Percentiles rank a stretch among this genome's conserved stretches.
These are phyloP conservation scores for Calonectria pseudoreteaudii DNA, from an alignment of 2,329 filamentous ascomycete genomes.

Conservation along the genomic window DNA sequence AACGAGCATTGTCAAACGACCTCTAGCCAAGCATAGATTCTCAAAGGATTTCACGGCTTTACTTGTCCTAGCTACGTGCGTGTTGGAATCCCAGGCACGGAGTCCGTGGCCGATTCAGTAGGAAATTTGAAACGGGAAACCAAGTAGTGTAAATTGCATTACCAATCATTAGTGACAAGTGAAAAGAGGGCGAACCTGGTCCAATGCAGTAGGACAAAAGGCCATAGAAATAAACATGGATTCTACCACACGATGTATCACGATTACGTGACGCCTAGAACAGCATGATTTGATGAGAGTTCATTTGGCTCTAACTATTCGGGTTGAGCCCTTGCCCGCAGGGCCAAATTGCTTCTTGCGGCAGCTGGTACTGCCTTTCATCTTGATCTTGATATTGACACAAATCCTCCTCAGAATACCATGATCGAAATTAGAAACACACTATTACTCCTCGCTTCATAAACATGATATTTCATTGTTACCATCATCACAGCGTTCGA, in stretches of 20 bases:
- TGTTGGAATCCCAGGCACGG: not conserved
- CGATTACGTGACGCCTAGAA: too few relatives aligned
- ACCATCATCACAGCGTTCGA: slow-evolving; percentile 24
- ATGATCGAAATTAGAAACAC: slow-evolving; percentile 25
- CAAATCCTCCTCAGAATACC: not conserved
- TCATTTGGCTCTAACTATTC: not conserved
- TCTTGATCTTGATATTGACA: slow-evolving; percentile 1
- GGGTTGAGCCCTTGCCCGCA: slow-evolving; percentile 1
- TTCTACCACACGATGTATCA: not conserved
- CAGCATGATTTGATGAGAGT: not conserved
- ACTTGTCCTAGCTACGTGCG: not conserved
- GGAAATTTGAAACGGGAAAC: too few relatives aligned
- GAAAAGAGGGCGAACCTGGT: not conserved
- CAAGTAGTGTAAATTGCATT: too few relatives aligned
- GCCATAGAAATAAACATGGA: not conserved
- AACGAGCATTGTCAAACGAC: too few relatives aligned
- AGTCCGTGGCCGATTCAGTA: too few relatives aligned
- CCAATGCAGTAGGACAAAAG: not conserved
- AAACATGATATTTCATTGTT: slow-evolving; percentile 34
- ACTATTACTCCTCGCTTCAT: slow-evolving; percentile 27
- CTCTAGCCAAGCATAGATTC: too few relatives aligned
- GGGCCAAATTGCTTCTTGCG: not conserved
- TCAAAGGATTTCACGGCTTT: too few relatives aligned
- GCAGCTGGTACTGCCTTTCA: not conserved
- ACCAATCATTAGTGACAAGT: not conserved